Evolutionary conservation across 768 basidiomycete genomes (phyloP).

Genomic region (Mycena latifolia): DNA sequence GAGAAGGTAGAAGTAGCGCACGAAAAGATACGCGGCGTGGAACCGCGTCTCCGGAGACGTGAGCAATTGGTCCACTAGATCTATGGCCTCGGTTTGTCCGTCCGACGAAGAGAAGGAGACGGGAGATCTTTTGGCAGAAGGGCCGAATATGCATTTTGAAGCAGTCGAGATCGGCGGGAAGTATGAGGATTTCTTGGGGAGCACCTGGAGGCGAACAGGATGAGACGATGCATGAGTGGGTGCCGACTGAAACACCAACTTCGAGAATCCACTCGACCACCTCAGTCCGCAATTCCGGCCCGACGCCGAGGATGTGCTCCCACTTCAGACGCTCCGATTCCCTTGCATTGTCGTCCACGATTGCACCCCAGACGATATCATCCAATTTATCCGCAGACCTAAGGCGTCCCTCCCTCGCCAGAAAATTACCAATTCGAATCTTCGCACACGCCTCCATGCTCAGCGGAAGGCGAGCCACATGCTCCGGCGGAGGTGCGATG

Average conservation of each 20-base stretch:
- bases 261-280: constrained; percentile 61
- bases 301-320: constrained; percentile 47
- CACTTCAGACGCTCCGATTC: constrained; percentile 24
- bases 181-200: constrained; percentile 34
- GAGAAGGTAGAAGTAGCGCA: constrained; percentile 64
- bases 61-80: constrained; percentile 67
- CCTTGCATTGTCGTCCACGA: background rate
- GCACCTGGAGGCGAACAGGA: constrained; percentile 32
- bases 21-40: constrained; percentile 72
- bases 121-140: constrained; percentile 13
- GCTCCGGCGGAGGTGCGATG: constrained; percentile 63
- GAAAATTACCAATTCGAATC: constrained; percentile 52
- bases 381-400: constrained; percentile 50
- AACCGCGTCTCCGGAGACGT: constrained; percentile 71
- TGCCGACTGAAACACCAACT: constrained; percentile 41
- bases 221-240: constrained; percentile 7
- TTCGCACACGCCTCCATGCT: constrained; percentile 59
- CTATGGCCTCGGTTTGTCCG: constrained; percentile 31
- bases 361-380: constrained; percentile 28
- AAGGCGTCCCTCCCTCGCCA: constrained; percentile 55
- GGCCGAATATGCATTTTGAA: constrained; percentile 14
- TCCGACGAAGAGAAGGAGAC: constrained; percentile 15
- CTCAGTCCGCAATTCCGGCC: constrained; percentile 47
- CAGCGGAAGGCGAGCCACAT: constrained; percentile 47
- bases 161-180: constrained; percentile 10